Evolutionary conservation across 1,139 yeast species (phyloP).

Genomic region (Casaregolazyma suthepensis): DNA sequence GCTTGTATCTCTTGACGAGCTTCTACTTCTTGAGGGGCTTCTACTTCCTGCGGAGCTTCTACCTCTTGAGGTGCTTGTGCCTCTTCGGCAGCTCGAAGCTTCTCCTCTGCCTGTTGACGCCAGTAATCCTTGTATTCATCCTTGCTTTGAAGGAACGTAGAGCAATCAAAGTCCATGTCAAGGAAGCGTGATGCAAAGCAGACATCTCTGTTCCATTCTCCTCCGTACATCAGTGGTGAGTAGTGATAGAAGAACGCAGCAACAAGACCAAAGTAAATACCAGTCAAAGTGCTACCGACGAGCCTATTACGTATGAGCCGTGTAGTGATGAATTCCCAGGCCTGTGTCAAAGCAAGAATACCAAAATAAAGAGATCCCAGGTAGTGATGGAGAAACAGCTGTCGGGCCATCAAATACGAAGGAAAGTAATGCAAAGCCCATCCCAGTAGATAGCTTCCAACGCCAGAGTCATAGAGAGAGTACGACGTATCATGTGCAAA

Average conservation of each 20-base stretch:
- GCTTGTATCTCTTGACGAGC: conserved; percentile 7
- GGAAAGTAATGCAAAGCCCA: conserved; percentile 85
- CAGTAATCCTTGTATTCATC: conserved; percentile 23
- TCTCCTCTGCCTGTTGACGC: conserved; percentile 8
- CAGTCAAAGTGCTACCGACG: conserved; percentile 40
- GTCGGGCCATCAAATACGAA: conserved; percentile 90
- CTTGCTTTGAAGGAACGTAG: conserved; percentile 40
- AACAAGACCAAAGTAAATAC: conserved; percentile 45
- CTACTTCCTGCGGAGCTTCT: conserved; percentile 8
- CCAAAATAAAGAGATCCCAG: conserved; percentile 86
- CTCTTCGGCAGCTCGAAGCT: not conserved
- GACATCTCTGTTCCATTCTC: conserved; percentile 67
- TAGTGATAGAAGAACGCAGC: conserved; percentile 55
- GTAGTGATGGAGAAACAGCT: conserved; percentile 87
- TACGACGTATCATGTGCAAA: conserved; percentile 47
- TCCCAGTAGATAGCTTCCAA: conserved; percentile 63
- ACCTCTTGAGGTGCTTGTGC: conserved; percentile 1
- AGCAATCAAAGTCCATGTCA: conserved; percentile 75
- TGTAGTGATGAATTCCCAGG: conserved; percentile 59
- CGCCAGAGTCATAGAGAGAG: conserved; percentile 66
- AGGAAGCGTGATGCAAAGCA: conserved; percentile 61
- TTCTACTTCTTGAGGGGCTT: conserved; percentile 9
- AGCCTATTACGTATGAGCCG: conserved; percentile 39
- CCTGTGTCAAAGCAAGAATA: conserved; percentile 74
- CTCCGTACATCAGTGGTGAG: conserved; percentile 72